Conservation (phyloP, 768 basidiomycete species). For the Lactarius vividus region DNA sequence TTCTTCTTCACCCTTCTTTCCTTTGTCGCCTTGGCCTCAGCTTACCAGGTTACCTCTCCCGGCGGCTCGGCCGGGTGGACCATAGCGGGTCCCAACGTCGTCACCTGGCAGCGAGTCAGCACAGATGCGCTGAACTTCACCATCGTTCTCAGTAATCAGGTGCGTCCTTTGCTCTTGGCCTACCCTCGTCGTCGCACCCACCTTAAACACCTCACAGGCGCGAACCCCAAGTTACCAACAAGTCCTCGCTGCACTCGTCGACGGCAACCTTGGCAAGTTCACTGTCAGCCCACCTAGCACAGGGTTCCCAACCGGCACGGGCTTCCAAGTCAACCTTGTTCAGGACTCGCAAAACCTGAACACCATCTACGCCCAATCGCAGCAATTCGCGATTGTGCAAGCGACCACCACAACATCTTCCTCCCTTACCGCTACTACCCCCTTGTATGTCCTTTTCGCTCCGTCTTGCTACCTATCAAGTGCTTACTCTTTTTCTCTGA, state of each 20-base stretch:
- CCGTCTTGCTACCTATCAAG: not conserved
- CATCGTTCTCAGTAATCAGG: slow-evolving; percentile 63
- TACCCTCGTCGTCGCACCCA: not conserved
- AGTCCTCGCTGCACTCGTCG: slow-evolving; percentile 54
- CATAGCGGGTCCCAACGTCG: slow-evolving; percentile 44
- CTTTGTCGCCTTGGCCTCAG: slow-evolving; percentile 53
- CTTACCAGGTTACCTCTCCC: slow-evolving; percentile 51
- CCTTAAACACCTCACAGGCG: not conserved
- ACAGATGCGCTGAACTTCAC: slow-evolving; percentile 72
- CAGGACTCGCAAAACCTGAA: slow-evolving; percentile 43
- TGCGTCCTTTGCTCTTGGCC: slow-evolving; percentile 32
- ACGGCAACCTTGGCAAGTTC: slow-evolving; percentile 43
- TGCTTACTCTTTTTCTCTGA: not conserved
- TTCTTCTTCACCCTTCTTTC: slow-evolving; percentile 43
- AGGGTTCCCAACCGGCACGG: slow-evolving; percentile 61
- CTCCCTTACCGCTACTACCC: not conserved
- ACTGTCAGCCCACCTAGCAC: slow-evolving; percentile 53
- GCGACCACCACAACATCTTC: slow-evolving; percentile 24
- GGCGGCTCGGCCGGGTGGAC: slow-evolving; percentile 50
- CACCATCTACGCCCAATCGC: slow-evolving; percentile 70
- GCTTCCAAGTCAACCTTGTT: slow-evolving; percentile 74
- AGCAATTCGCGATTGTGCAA: slow-evolving; percentile 51
- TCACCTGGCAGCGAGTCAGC: slow-evolving; percentile 61
- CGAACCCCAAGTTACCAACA: slow-evolving; percentile 41
- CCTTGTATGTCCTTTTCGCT: not conserved